Base-by-base conservation (phyloP, 805 yeast species). In the Hanseniaspora lindneri region DNA sequence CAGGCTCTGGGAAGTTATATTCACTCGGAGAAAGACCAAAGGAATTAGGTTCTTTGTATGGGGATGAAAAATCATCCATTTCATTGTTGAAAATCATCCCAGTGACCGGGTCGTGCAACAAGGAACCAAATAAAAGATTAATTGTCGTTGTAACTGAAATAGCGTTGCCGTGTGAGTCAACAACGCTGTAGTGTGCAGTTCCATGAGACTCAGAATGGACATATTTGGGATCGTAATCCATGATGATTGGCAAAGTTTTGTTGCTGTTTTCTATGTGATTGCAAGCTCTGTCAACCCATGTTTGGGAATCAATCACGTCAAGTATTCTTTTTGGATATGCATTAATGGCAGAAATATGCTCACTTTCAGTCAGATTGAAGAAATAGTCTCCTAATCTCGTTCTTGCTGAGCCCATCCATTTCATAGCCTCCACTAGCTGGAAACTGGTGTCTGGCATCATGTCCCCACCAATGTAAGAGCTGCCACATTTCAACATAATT, bases 41-140 rank as follows among this genome's bases (percentile, higher is more conserved):
- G 14, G 86, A 80, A 62, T 89, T 89, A 16, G 74, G 68, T 11
- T 43, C 35, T 20, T 36, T 29, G 13, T 43, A 29, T 1, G 92
- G 87, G 28, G 75, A 69, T 8, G 95, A 81, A 58, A 89, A 89
- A 60, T 89, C 97, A 63, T 89, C 96, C 96, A 89, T 88, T 62
- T 89, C 86, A 56, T 85, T 78, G 65, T 89, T 89, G 58, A 89
- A 65, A 9, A 89, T 72, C 8, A 89, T 67, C 2, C 96, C 97
- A 0, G 97, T 88, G 1, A 52, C 61, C 1, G 80, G 79, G 60
- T 89, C 96, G 60, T 80, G 83, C 5, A 89, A 80, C 55, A 77
- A 60, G 11, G 92, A 79, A 0, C 98, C 98, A 65, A 87, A 89
- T 34, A 76, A 60, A 47, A 87, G 65, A 60, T 89, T 89, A 9